A percentile compares a stretch with the other conserved stretches of the same genome.
Evolutionary conservation across 75 land plant species (phyloP).

Genomic region (Pinus albicaulis): DNA sequence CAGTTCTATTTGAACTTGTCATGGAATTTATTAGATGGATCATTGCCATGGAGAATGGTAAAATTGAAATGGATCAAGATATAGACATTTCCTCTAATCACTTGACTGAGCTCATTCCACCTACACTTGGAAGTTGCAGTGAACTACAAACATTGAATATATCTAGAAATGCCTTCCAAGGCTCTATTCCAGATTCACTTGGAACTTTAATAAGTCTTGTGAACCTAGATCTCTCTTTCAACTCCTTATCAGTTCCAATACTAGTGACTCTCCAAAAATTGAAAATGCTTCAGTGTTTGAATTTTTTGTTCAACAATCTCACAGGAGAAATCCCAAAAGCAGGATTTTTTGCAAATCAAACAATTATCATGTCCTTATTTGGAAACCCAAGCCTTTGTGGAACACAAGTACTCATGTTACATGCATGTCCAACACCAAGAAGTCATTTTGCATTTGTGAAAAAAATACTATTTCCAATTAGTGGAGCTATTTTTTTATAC

Average conservation of each 20-base stretch:
- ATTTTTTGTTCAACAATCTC: slow-evolving; percentile 17
- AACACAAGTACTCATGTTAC: no score
- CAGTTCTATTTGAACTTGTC: neutral
- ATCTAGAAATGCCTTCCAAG: slow-evolving; percentile 16
- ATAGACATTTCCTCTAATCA: slow-evolving; percentile 20
- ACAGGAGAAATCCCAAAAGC: slow-evolving; percentile 7
- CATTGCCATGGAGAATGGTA: slow-evolving; percentile 26
- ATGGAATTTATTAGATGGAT: slow-evolving; percentile 15
- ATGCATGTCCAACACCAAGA: no score
- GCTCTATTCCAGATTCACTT: slow-evolving; percentile 21
- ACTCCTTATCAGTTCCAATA: slow-evolving; percentile 30
- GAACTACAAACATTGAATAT: slow-evolving; percentile 18
- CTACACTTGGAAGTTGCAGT: slow-evolving; percentile 7
- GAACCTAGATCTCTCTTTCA: slow-evolving; percentile 18
- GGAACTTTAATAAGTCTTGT: slow-evolving; percentile 8
- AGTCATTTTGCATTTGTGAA: no score
- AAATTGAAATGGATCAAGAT: slow-evolving; percentile 14
- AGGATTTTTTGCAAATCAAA: slow-evolving; percentile 20
- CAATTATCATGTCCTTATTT: neutral
- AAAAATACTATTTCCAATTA: no score
- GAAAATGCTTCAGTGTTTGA: neutral
- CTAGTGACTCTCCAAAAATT: slow-evolving; percentile 16
- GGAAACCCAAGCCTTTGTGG: neutral
- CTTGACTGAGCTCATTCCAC: slow-evolving; percentile 25
- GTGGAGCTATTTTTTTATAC: no score